A percentile compares a stretch with the other conserved stretches of the same genome.
Conservation (phyloP, 805 yeast genomes). For the Myxozyma melibiosi region DNA sequence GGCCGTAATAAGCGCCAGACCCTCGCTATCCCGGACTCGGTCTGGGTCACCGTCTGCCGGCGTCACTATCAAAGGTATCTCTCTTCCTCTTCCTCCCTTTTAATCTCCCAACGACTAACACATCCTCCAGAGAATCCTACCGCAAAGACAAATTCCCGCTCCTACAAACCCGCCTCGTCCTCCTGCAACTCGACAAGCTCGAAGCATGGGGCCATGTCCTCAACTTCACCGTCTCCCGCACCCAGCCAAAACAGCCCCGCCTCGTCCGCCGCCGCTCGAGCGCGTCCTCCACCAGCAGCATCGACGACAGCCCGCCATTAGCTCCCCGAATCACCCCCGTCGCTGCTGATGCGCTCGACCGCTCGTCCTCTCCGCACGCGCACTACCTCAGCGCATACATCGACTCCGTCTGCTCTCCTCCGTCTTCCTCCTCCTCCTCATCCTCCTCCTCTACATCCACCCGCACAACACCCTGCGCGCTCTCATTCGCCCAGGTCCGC, state of each 20-base stretch:
- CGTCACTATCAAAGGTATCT: slow-evolving; percentile 28
- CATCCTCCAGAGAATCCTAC: slow-evolving; percentile 22
- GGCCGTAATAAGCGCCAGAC: slow-evolving; percentile 35
- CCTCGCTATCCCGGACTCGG: slow-evolving; percentile 25
- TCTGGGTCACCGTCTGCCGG: slow-evolving; percentile 31
- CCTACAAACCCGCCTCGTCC: slow-evolving; percentile 26
- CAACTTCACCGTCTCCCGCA: slow-evolving; percentile 16
- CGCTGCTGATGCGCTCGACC: not conserved
- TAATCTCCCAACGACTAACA: not conserved
- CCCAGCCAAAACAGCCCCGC: not conserved
- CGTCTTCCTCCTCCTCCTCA: too few relatives aligned
- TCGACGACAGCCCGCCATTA: not conserved
- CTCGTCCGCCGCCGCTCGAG: not conserved
- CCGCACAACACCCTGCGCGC: not conserved
- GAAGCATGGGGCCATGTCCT: slow-evolving; percentile 30
- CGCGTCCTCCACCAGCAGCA: not conserved
- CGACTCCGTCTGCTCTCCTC: not conserved
- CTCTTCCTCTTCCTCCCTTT: not conserved
- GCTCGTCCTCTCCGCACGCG: not conserved
- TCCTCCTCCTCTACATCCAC: too few relatives aligned
- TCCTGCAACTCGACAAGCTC: slow-evolving; percentile 26
- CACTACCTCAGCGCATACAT: not conserved
- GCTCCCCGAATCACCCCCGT: too few relatives aligned
- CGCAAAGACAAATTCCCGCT: slow-evolving; percentile 26
- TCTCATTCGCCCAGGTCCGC: slow-evolving; percentile 19